Evolutionary conservation across 2,329 filamentous ascomycete species (phyloP), one percentile per base, ranked within the genome.

Genomic region (Aspergillus niger): DNA sequence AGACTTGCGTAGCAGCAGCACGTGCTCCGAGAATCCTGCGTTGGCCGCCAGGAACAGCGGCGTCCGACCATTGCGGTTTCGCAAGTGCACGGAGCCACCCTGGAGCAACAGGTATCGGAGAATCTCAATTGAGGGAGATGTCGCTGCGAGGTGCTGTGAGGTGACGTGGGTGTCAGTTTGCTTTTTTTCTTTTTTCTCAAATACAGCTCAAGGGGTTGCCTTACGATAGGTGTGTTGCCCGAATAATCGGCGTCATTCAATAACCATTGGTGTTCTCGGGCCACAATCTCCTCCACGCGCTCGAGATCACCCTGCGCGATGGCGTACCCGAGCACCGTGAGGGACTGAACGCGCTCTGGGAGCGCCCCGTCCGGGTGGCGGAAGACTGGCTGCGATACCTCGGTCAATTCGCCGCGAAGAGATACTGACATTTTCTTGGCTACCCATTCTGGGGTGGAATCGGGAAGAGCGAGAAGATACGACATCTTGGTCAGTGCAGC

Each of bases 401-500:
- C 91, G 10, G 91, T 96, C 77, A 97, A 86, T 79, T 97, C 93
- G 49, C 93, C 93, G 53, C 91, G 86, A 22, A 97, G 82, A 10
- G 90, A 91, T 24, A 83, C 78, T 6, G 90, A 87, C 86, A 97
- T 96, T 63, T 83, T 83, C 63, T 81, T 81, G 3, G 87, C 83
- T 28, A 97, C 87, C 22, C 91, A 88, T 56, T 83, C 80, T 7
- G 85, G 82, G 0, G 84, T 83, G n/a, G 90, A 80, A 32, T 81
- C 83, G 1, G 89, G 87, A 4, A 86, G 76, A 4, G 91, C 90
- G 17, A 97, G 84, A 3, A 97, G 84, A 74, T 96, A 96, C 1
- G 91, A 91, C 28, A 97, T 83, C 76, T 97, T 97, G 20, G 93
- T 95, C 67, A 97, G 85, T 5, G 93, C 93, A 2, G 91, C 93